These are phyloP conservation scores for Plenodomus biglobosus DNA, from an alignment of 2,329 filamentous ascomycete genomes.

Conservation along the genomic window DNA sequence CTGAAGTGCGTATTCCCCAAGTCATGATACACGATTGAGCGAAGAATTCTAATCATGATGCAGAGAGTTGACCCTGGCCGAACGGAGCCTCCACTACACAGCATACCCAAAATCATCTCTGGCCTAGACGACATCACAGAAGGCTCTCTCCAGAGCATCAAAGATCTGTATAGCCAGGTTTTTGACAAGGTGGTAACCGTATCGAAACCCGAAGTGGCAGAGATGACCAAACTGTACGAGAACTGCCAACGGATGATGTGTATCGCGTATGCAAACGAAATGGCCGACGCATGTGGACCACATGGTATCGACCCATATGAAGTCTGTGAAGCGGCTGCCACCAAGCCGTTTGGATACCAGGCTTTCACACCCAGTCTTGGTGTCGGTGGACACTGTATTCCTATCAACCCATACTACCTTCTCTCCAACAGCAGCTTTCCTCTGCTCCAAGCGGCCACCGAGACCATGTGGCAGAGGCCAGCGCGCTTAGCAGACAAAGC, in stretches of 20 bases:
- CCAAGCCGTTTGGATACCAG: conserved; percentile 50
- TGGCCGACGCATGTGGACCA: conserved; percentile 55
- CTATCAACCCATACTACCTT: conserved; percentile 58
- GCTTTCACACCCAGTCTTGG: conserved; percentile 53
- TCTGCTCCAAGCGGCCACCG: conserved; percentile 47
- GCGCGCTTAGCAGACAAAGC: conserved; percentile 28
- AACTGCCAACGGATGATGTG: conserved; percentile 60
- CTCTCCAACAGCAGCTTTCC: conserved; percentile 54
- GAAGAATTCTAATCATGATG: neutral
- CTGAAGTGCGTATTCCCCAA: conserved; percentile 40
- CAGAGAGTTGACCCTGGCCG: conserved; percentile 57
- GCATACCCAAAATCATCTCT: conserved; percentile 58
- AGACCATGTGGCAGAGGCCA: conserved; percentile 51
- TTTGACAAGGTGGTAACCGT: conserved; percentile 55
- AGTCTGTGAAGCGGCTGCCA: conserved; percentile 53
- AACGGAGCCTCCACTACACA: conserved; percentile 35
- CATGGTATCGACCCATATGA: conserved; percentile 56
- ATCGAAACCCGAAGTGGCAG: conserved; percentile 57
- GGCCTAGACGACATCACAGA: conserved; percentile 45
- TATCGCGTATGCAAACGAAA: conserved; percentile 60
- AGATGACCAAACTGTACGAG: conserved; percentile 62
- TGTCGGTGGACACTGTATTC: conserved; percentile 60
- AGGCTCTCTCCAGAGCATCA: conserved; percentile 49
- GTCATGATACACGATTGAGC: neutral
- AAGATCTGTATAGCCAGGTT: conserved; percentile 50